Base-by-base conservation (phyloP, 352 stramenopile species). In the Phytopythium delawarense region DNA sequence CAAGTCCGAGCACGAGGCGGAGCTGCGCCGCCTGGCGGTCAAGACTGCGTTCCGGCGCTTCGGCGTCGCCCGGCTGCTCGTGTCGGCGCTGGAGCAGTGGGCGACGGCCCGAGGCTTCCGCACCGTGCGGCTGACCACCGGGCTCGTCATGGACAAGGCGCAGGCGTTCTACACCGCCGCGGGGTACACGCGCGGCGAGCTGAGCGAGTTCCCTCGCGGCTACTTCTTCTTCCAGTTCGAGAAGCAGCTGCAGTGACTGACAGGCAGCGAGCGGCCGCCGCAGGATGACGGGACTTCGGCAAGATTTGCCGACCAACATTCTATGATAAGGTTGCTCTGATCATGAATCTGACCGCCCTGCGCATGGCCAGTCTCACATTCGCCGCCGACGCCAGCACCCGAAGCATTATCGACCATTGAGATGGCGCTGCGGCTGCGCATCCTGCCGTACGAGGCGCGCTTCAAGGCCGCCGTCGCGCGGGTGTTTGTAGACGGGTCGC, bases 1-100 rank as follows among this genome's bases (percentile, higher is more conserved):
- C 5, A 73, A 68, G 25, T 50, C 54, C 3, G 63, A 76, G 44
- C 18, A 46, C 6, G 61, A 65, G 25, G 71, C 62, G 32, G 71
- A 76, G 53, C 63, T 84, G 50, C 70, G 73, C 3, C 76, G 76
- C 12, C 59, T 84, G 59, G 74, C 71, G 5, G 68, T 84, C 32
- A 67, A 71, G 20, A 25, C 56, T 7, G 64, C 46, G 0, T 75
- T 65, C 48, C 75, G 71, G 20, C 72, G 72, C 23, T 54, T 64
- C 12, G 72, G 70, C 7, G 2, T 84, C 40, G 75, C 59, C 9
- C 52, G 71, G 8, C 59, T 57, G 39, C 54, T 82, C 12, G 40
- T 79, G 5, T 2, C 45, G 1, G 54, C 74, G 35, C 39, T 78
- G 55, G 71, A 82, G 46, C n/a, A 50, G 8, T 82, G 71, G 71